phyloP scores from a whole-genome alignment of 352 stramenopile genomes.

The Globisporangium splendens region DNA sequence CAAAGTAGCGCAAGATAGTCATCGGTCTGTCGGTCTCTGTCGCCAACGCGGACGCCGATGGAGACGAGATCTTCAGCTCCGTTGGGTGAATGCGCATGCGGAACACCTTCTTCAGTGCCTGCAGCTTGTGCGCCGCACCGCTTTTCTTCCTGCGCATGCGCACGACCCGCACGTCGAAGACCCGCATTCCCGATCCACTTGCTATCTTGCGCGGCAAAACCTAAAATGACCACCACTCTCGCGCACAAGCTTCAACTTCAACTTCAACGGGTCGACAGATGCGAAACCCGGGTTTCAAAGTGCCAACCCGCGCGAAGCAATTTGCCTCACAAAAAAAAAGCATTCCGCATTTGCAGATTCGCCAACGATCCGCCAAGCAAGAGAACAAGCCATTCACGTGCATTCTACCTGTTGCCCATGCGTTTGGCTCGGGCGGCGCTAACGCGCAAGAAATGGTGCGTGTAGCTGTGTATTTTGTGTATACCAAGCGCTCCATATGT shows the following conservation, averaged over 20 bases:
- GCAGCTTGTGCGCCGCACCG: slow-evolving; percentile 11
- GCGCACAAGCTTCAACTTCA: not conserved
- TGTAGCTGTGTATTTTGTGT: no score
- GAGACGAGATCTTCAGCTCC: slow-evolving; percentile 18
- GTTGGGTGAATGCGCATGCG: slow-evolving; percentile 17
- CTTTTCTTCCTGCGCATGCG: slow-evolving; percentile 5
- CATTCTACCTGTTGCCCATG: not conserved
- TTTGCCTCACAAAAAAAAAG: no score
- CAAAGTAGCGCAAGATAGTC: slow-evolving; percentile 9
- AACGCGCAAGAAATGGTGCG: slow-evolving; percentile 40
- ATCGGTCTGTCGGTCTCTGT: not conserved
- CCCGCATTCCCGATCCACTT: not conserved
- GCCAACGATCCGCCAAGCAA: slow-evolving; percentile 9
- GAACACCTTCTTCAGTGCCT: slow-evolving; percentile 29
- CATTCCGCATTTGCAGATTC: slow-evolving; percentile 6
- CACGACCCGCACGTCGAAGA: slow-evolving; percentile 37
- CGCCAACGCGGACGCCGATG: not conserved
- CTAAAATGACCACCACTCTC: slow-evolving; percentile 8
- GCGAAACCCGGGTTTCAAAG: no score
- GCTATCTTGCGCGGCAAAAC: not conserved
- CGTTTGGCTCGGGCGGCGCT: slow-evolving; percentile 14
- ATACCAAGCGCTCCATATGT: not conserved
- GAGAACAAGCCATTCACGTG: slow-evolving; percentile 11
- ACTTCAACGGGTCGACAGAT: slow-evolving; percentile 17
- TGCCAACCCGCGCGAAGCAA: no score